Conservation (phyloP, 129 eudicot genomes). For the Arctium lappa region DNA sequence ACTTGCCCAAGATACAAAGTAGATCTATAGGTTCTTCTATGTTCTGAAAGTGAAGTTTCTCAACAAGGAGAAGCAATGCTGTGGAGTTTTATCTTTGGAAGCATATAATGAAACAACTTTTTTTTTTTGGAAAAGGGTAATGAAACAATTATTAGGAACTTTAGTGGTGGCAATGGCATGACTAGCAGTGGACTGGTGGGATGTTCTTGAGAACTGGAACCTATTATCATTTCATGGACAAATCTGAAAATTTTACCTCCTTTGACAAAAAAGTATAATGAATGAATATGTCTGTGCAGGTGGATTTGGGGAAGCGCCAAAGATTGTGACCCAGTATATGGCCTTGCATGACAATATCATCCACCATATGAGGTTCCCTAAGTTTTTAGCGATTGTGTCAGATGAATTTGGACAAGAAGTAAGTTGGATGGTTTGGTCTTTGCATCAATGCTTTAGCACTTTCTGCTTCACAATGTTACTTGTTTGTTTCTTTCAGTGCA, state of each 20-base stretch:
- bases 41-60: background rate
- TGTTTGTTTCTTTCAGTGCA: constrained; percentile 41
- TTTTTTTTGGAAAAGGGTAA: background rate
- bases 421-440: constrained; percentile 5
- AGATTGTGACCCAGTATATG: constrained; percentile 71
- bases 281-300: constrained; percentile 39
- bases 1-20: background rate
- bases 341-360: constrained; percentile 68
- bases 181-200: background rate
- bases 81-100: background rate
- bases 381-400: constrained; percentile 61
- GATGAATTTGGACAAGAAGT: constrained; percentile 75
- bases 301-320: constrained; percentile 56
- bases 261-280: background rate
- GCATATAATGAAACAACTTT: background rate
- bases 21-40: background rate
- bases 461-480: constrained; percentile 4
- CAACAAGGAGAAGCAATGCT: background rate
- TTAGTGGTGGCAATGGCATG: background rate
- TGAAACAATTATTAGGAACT: background rate
- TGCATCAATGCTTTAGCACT: background rate
- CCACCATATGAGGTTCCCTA: constrained; percentile 81
- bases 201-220: background rate
- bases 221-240: background rate
- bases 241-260: background rate